phyloP scores from a whole-genome alignment of 139 green algal genomes.

The Chlorella sp. region DNA sequence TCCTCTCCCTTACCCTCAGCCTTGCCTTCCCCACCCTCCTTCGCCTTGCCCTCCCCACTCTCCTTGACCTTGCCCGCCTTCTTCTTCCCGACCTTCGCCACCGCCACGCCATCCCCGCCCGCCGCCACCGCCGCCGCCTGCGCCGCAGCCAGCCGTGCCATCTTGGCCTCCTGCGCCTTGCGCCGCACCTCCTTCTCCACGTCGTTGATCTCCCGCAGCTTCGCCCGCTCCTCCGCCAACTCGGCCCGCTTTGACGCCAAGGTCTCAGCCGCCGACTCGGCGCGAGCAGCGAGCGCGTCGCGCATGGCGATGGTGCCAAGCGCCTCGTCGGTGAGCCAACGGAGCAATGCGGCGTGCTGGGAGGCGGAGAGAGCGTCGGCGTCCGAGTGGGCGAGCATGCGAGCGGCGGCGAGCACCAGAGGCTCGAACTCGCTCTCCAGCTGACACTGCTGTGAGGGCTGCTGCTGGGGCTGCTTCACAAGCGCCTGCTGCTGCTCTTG shows the following conservation, averaged over 20 bases:
- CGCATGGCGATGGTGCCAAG: not conserved
- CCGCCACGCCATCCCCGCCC: not conserved
- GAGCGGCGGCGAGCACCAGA: not conserved
- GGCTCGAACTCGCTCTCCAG: constrained; percentile 8
- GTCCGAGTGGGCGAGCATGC: not conserved
- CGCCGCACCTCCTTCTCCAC: not conserved
- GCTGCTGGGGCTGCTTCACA: too few relatives aligned
- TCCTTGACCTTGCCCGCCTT: constrained; percentile 1
- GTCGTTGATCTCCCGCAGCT: constrained; percentile 2
- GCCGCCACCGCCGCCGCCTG: not conserved
- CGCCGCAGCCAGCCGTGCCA: not conserved
- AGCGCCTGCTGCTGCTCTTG: constrained; percentile 24
- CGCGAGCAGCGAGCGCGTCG: not conserved
- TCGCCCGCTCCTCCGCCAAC: constrained; percentile 1
- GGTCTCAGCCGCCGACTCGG: not conserved
- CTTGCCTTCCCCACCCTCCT: not conserved
- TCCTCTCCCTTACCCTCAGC: too few relatives aligned
- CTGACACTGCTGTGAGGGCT: too few relatives aligned
- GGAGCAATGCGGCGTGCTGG: not conserved
- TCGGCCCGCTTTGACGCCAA: not conserved
- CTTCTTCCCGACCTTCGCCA: not conserved
- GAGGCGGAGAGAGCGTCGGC: not conserved
- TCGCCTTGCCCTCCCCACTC: not conserved
- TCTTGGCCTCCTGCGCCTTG: constrained; percentile 6
- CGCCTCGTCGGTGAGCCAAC: not conserved